Evolutionary conservation across 208 protist species (phyloP), one percentile per base, ranked within the genome.

Genomic region (Trypanosoma mega): DNA sequence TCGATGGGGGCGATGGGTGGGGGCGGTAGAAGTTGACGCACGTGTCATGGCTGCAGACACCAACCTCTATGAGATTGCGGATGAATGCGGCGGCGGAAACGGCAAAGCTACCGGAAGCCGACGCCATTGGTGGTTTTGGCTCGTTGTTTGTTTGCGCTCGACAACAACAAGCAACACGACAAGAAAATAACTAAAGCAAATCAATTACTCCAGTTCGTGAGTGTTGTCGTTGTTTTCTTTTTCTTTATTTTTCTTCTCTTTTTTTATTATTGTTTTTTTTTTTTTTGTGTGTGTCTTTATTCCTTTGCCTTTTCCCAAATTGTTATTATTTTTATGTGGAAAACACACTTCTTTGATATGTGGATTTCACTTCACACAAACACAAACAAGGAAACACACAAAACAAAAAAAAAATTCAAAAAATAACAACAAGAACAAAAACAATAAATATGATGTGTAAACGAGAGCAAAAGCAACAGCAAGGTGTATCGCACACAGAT

Each of bases 11-110:
- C 21, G 23, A 7, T 44, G 26, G 14, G 44, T 7, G 2, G 46
- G 62, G 60, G 21, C 68, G 58, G 43, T 66, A 78, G 12, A 62
- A 45, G 53, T 82, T 82, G 29, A 52, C 36, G 48, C 76, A 82
- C 41, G 36, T 53, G 3, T 41, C 20, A 36, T 68, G 69, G 9
- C 68, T 65, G 36, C 76, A 82, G 20, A 68, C 71, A 23, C 76
- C 76, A 23, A 82, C 37, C 20, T 74, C 70, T 16, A 78, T 45
- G 11, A 77, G 39, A 37, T 82, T 76, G 31, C 66, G 20, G 24
- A 82, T 41, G 53, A 78, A 82, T 12, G 52, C 46, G 1, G 66
- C 55, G 0, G 63, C 48, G 0, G 76, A 61, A n/a, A 11, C 34
- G 18, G 50, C 8, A 47, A n/a, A n/a, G n/a, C n/a, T n/a, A n/a